Base-by-base conservation (phyloP, 2,329 filamentous ascomycete genomes). In the Cryphonectria radicalis region DNA sequence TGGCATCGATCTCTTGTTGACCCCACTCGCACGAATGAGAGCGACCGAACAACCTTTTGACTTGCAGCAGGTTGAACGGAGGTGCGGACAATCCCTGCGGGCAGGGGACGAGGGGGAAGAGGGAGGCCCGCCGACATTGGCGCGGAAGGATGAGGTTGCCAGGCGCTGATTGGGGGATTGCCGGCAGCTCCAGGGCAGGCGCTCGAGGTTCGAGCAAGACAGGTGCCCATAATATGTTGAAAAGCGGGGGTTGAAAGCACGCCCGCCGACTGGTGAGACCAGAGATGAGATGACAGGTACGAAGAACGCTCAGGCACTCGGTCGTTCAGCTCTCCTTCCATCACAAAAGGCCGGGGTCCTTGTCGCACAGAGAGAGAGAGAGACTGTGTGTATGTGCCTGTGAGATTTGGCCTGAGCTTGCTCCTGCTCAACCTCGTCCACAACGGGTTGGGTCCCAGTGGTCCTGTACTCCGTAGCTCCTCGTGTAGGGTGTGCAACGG, bases 11-110 rank as follows among this genome's bases (percentile, higher is more conserved):
- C 71, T 70, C 67, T 40, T 69, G 67, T 28, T 50, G 67, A 19
- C 57, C 43, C 67, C 67, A 72, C 70, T 72, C 60, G 64, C 71
- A 70, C 71, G 65, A 72, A 70, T 70, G 71, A 70, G 63, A 50
- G 46, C 50, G 64, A 66, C 71, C 68, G 71, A 72, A 37, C 59
- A 64, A 50, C 68, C 65, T 70, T 66, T 68, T 70, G 68, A 72
- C 69, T 67, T 70, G 71, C 71, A 72, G 68, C 37, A 50, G 53
- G 66, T 64, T 62, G 68, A 59, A 65, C 66, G 62, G 66, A 70
- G 57, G 62, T 67, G 71, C 53, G 64, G 63, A 55, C 37, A 50
- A 72, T 72, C 70, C 70, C 70, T 72, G 70, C 64, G 50, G 57
- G 53, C 63, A 46, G 62, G 68, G 53, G 40, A 62, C 5, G 46